Base-by-base conservation (phyloP, 352 stramenopile genomes). In the Phytopythium oedochilum region DNA sequence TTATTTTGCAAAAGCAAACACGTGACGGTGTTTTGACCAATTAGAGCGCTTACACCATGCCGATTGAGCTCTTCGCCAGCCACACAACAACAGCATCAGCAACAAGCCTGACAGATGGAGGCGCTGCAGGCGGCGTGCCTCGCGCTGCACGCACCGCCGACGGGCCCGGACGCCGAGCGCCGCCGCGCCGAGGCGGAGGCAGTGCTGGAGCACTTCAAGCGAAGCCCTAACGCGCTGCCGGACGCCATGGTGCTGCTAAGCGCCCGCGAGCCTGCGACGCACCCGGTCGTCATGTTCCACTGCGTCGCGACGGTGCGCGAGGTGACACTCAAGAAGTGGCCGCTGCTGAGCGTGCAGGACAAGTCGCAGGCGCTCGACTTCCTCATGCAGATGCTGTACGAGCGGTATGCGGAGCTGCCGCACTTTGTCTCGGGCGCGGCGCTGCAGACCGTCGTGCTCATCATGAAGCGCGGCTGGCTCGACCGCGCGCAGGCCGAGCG, bases 401-500 rank as follows among this genome's bases (percentile, higher is more conserved):
- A 85, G 46, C 68, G 82, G 46, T 83, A 78, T 43, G 49, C 69
- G 2, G 31, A 63, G 44, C 44, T 92, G 50, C 71, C 71, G 55
- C 57, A 66, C 32, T 94, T 83, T 42, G 78, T 94, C 15, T 75
- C 78, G 34, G 65, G 68, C 22, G 55, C 77, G 9, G 68, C 83
- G 55, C 68, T 94, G 54, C 80, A 92, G 54, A 78, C 84, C 4
- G 78, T 87, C 17, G 78, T 88, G 39, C 60, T 92, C 29, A 55
- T 94, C 52, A 82, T 92, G 55, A 94, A 94, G 59, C 73, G 84
- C 44, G 81, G 82, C 34, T 94, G 84, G 84, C 73, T 93, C 36
- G 80, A 92, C 55, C 78, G 78, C 43, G 53, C 77, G 3, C 44
- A 71, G 17, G 50, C 62, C 6, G 80, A 91, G 59, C 76, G 78